Evolutionary conservation across 2,329 filamentous ascomycete genomes (phyloP).

Genomic region (Ophiocordyceps polyrhachis-furcata): DNA sequence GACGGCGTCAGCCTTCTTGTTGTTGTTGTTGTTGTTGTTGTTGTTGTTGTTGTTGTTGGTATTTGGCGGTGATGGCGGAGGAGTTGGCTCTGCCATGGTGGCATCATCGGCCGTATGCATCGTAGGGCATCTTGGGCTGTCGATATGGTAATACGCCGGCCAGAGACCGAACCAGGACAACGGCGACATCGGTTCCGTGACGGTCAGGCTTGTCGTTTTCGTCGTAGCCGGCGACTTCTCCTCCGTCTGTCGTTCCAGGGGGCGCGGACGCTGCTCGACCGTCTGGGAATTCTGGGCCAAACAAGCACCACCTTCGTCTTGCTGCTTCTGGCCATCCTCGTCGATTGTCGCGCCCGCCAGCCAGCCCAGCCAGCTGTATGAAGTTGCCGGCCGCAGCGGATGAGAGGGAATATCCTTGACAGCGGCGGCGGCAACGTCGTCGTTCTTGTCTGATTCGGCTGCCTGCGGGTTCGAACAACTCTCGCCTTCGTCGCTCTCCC

Average conservation of each 20-base stretch:
- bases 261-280: slow-evolving; percentile 4
- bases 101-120: slow-evolving; percentile 15
- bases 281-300: slow-evolving; percentile 2
- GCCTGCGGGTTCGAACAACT: background rate
- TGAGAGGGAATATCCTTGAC: background rate
- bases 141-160: slow-evolving; percentile 9
- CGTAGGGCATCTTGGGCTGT: background rate
- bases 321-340: background rate
- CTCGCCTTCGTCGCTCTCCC: background rate
- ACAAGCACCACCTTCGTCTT: slow-evolving; percentile 5
- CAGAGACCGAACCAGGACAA: slow-evolving; percentile 24
- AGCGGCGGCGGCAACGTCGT: background rate
- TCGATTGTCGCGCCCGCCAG: slow-evolving; percentile 12
- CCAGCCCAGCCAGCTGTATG: slow-evolving; percentile 39
- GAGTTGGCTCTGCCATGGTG: slow-evolving; percentile 22
- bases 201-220: background rate
- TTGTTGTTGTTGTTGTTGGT: slow-evolving; percentile 13
- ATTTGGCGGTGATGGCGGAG: slow-evolving; percentile 10
- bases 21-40: slow-evolving; percentile 13
- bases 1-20: slow-evolving; percentile 9
- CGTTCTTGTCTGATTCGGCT: background rate
- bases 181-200: slow-evolving; percentile 5
- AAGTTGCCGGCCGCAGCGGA: slow-evolving; percentile 8
- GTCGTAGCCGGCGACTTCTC: slow-evolving; percentile 1
- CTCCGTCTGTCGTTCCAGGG: slow-evolving; percentile 4